Evolutionary conservation across 2,329 filamentous ascomycete species (phyloP).

Genomic region (Tolypocladium pustulatum): DNA sequence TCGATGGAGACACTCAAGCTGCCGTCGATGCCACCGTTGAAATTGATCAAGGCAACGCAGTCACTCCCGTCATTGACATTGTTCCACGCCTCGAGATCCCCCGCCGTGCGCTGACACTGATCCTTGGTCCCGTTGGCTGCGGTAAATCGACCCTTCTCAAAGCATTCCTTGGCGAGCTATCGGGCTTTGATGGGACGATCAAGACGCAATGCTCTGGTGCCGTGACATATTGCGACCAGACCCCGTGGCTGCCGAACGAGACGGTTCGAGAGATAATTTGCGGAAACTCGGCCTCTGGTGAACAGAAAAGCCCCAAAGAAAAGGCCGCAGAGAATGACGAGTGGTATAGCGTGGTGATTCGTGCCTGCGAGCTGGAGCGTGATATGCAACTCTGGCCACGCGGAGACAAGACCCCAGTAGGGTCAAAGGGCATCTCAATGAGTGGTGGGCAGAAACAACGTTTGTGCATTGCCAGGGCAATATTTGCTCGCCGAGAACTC

Average conservation of each 20-base stretch:
- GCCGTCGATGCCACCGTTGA: not conserved
- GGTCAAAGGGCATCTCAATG: conserved; percentile 19
- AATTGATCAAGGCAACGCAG: not conserved
- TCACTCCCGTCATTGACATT: not conserved
- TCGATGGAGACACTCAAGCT: not conserved
- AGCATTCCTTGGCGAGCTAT: conserved; percentile 14
- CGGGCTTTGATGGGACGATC: conserved; percentile 8
- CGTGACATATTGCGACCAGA: conserved; percentile 14
- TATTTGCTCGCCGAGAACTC: conserved; percentile 11
- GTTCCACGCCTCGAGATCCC: not conserved
- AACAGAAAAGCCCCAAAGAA: conserved; percentile 6
- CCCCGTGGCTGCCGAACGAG: conserved; percentile 13
- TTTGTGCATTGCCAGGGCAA: conserved; percentile 13
- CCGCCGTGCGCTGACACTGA: conserved; percentile 6
- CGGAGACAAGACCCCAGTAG: conserved; percentile 18
- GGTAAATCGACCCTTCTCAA: conserved; percentile 19
- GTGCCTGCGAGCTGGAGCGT: conserved; percentile 13
- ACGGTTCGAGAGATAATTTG: conserved; percentile 18
- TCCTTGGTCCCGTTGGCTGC: conserved; percentile 19
- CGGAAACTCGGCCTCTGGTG: conserved; percentile 31
- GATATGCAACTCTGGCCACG: conserved; percentile 13
- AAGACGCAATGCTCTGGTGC: conserved; percentile 6
- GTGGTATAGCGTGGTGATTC: conserved; percentile 13
- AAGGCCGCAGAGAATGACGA: conserved; percentile 6
- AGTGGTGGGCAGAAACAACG: conserved; percentile 21